A percentile compares a stretch with the other conserved stretches of the same genome.
Conservation (phyloP, 345 rosid genomes). For the Eucalyptus pauciflora region DNA sequence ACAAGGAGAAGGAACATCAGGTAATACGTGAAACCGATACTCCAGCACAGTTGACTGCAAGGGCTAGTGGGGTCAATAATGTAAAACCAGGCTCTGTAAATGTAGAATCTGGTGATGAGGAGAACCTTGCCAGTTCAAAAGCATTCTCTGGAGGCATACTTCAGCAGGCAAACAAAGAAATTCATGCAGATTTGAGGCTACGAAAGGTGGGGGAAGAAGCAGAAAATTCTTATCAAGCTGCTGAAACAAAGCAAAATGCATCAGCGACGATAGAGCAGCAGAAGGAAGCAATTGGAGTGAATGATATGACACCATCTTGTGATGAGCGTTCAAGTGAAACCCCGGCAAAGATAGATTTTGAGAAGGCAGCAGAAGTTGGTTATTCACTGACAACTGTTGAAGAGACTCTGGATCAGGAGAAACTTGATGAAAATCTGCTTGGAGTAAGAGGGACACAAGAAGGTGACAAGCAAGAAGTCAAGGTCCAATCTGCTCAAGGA, state of each 20-base stretch:
- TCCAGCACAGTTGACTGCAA: conserved; percentile 4
- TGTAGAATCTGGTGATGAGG: conserved; percentile 1
- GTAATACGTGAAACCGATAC: neutral
- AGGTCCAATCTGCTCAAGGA: conserved; percentile 8
- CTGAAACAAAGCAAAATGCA: neutral
- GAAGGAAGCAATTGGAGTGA: conserved; percentile 16
- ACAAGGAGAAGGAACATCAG: conserved; percentile 4
- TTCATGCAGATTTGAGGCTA: conserved; percentile 9
- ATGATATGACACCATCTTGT: conserved; percentile 8
- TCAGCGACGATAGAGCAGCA: neutral
- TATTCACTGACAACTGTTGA: conserved; percentile 9
- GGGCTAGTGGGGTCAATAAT: neutral
- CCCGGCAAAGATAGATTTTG: conserved; percentile 6
- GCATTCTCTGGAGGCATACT: neutral
- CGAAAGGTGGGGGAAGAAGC: conserved; percentile 17
- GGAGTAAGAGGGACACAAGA: conserved; percentile 11
- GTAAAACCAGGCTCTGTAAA: conserved; percentile 1
- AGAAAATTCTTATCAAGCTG: conserved; percentile 1
- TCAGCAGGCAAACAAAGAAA: conserved; percentile 2
- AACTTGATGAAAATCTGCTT: conserved; percentile 4
- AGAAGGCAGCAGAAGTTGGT: conserved; percentile 17
- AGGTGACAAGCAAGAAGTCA: conserved; percentile 1
- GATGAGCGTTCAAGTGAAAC: conserved; percentile 11
- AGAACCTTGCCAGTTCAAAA: neutral
- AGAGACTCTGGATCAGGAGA: conserved; percentile 15